Base-by-base conservation (phyloP, 495 filamentous ascomycete genomes). In the Chlorociboria aeruginascens region DNA sequence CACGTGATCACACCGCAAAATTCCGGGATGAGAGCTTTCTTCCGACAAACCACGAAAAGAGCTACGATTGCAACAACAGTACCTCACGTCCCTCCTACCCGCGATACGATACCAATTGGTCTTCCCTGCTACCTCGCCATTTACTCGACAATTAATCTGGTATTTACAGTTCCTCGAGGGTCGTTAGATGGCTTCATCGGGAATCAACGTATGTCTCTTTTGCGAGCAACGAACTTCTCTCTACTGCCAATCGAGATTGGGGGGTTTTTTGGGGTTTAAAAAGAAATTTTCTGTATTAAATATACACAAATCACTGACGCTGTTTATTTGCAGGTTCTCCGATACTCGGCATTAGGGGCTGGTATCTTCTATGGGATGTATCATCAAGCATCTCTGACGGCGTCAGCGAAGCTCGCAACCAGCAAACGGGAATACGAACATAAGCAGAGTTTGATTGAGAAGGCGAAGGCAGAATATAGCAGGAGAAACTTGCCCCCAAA, bases 311-410 rank as follows among this genome's bases (percentile, higher is more conserved):
- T 31, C 37, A 12, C 28, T 40, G 36, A 51, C 53, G 25, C 30
- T 55, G 41, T 43, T 37, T 30, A 29, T 13, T 34, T 53, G 47
- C 65, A 98, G 93, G 89, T 99, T 65, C 76, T 97, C 66, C 89
- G 92, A 61, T 99, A 88, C 70, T 83, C 85, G 54, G 89, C 89
- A 61, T 83, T 97, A 52, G 81, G 77, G 56, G 66, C 83, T 59
- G 92, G 92, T 66, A 68, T 95, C 60, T 75, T 93, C 64, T 97
- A 97, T 71, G 92, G 92, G 64, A 69, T 95, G 66, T 85, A 79
- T 63, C 88, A 95, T 73, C 93, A 99, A 69, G 73, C 78, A 44
- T 72, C 74, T 36, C 74, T 97, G 61, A 79, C 68, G 51, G 61
- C 84, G 29, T 56, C 72, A 53, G 74, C 85, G 52, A 83, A 82